phyloP scores from a whole-genome alignment of 805 yeast species.

The Kodamaea kaohsiungensis region DNA sequence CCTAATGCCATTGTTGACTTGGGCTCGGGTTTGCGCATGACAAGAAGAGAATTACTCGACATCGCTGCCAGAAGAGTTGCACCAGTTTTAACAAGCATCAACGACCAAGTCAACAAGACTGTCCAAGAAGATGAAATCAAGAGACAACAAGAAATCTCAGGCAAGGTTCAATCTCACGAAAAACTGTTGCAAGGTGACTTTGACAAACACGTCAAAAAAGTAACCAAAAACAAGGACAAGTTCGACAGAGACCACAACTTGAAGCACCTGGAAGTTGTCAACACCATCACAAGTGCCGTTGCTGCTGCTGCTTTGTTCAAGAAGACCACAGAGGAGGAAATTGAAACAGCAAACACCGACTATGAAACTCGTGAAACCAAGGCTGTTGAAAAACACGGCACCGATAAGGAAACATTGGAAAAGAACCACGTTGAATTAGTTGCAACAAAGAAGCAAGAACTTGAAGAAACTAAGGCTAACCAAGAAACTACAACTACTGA shows the following conservation, averaged over 20 bases:
- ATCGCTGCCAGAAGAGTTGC: conserved; percentile 57
- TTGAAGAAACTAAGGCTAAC: conserved; percentile 41
- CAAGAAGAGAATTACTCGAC: conserved; percentile 56
- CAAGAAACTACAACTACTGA: conserved; percentile 45
- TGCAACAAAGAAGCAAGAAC: conserved; percentile 45
- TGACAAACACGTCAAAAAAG: conserved; percentile 37
- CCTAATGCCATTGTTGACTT: conserved; percentile 51
- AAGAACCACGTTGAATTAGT: conserved; percentile 47
- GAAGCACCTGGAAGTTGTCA: conserved; percentile 26
- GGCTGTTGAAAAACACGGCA: conserved; percentile 47
- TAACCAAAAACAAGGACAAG: conserved; percentile 38
- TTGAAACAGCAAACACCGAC: conserved; percentile 46
- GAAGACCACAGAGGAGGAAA: conserved; percentile 40
- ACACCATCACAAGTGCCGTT: conserved; percentile 28
- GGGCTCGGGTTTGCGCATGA: conserved; percentile 55
- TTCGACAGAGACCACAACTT: conserved; percentile 44
- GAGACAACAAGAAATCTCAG: conserved; percentile 38
- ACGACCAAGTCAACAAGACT: conserved; percentile 48
- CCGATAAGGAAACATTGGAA: conserved; percentile 43
- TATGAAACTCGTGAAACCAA: conserved; percentile 47
- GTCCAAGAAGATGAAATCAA: conserved; percentile 45
- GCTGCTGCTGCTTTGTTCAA: conserved; percentile 39
- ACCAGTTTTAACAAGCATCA: conserved; percentile 53
- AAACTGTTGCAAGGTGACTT: conserved; percentile 36
- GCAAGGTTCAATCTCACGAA: conserved; percentile 37